Percentiles rank a stretch among this genome's conserved stretches.
These are phyloP conservation scores for Solanum paucissectum DNA, from an alignment of 257 asterid genomes.

Conservation along the genomic window DNA sequence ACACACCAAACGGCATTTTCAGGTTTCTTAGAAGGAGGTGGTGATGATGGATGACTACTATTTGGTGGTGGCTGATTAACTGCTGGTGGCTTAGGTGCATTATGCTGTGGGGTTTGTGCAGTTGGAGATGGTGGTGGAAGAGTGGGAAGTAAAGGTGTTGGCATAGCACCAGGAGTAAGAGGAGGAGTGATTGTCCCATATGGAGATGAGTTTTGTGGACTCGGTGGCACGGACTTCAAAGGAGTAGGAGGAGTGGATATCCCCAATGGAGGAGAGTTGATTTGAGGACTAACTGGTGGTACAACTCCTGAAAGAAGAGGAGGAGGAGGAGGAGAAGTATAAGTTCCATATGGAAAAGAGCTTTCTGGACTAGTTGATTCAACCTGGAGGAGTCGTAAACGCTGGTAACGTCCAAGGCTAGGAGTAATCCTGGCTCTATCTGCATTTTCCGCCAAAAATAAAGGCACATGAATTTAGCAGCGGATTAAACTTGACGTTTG, in stretches of 20 bases:
- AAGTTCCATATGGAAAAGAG: background rate
- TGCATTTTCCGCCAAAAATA: background rate
- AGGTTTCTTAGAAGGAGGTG: background rate
- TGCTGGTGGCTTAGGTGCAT: background rate
- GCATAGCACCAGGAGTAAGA: background rate
- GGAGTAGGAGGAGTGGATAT: background rate
- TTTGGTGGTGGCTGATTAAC: background rate
- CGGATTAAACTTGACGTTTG: background rate
- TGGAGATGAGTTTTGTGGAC: background rate
- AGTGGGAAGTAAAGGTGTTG: background rate
- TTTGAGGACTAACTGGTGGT: background rate
- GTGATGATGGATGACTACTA: background rate
- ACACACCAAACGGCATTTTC: slow-evolving; percentile 10
- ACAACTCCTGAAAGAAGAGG: background rate
- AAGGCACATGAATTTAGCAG: background rate
- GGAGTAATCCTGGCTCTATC: background rate
- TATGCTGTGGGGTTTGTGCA: background rate
- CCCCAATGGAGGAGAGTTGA: background rate
- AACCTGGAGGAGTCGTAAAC: background rate
- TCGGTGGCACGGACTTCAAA: background rate
- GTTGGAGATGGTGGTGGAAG: background rate
- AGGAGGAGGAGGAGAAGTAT: background rate
- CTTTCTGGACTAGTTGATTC: background rate
- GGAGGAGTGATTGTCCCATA: background rate
- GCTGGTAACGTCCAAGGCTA: background rate